These are phyloP conservation scores for Euphorbia pulcherrima DNA, from an alignment of 345 rosid species.

Conservation along the genomic window DNA sequence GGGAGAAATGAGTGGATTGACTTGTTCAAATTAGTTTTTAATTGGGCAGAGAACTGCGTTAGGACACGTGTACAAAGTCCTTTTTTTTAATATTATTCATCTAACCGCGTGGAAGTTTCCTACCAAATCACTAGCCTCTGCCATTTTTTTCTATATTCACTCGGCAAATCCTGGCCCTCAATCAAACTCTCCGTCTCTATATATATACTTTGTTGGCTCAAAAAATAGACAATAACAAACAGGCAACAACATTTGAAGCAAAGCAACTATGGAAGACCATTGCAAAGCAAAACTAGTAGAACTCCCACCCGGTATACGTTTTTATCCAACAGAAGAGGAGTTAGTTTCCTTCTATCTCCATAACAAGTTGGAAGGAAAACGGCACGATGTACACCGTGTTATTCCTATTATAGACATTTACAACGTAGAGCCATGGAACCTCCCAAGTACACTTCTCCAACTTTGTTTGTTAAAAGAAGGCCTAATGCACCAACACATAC, in stretches of 20 bases:
- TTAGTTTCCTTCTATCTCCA: constrained; percentile 68
- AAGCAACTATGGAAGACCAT: constrained; percentile 29
- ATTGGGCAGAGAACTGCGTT: not conserved
- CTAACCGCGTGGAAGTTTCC: constrained; percentile 55
- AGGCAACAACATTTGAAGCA: not conserved
- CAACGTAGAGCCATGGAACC: constrained; percentile 60
- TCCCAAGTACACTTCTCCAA: constrained; percentile 52
- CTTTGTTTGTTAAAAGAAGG: not conserved
- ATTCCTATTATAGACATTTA: constrained; percentile 63
- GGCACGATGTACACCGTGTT: constrained; percentile 46
- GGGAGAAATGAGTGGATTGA: constrained; percentile 17
- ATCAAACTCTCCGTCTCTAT: constrained; percentile 15
- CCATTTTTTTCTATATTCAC: constrained; percentile 46
- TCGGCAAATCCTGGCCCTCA: constrained; percentile 36
- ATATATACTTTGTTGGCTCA: not conserved
- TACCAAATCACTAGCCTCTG: constrained; percentile 1
- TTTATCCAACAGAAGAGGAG: constrained; percentile 94
- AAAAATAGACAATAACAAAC: not conserved
- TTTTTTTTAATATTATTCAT: not conserved
- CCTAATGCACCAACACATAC: no score
- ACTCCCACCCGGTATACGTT: constrained; percentile 53
- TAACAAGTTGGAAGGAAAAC: constrained; percentile 57
- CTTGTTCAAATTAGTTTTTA: constrained; percentile 32
- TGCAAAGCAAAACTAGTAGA: constrained; percentile 28
- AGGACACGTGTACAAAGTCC: not conserved